Percentiles rank a stretch among this genome's conserved stretches.
Conservation (phyloP, 2,329 filamentous ascomycete species). For the Sporothrix euskadiensis region DNA sequence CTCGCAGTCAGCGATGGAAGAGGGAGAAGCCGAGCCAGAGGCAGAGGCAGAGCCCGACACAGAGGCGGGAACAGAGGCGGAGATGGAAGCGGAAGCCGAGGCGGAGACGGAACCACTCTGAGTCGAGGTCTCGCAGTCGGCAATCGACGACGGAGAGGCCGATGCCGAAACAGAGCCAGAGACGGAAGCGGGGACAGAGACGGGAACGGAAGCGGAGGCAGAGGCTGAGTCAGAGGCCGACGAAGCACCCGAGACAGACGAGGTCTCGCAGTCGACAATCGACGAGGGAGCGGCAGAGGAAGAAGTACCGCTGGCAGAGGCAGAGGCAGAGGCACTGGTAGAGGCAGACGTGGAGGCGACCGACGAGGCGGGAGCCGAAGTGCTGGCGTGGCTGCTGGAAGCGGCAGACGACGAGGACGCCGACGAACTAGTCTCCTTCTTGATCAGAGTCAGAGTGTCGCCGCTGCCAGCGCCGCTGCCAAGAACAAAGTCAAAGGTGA, state of each 20-base stretch:
- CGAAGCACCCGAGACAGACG: neutral
- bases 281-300: neutral
- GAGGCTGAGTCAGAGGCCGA: neutral
- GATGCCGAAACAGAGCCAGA: neutral
- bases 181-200: neutral
- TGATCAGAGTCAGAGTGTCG: slow-evolving; percentile 41
- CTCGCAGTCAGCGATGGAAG: neutral
- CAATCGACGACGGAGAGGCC: neutral
- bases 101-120: neutral
- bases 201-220: neutral
- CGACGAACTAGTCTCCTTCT: slow-evolving; percentile 22
- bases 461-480: slow-evolving; percentile 45
- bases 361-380: neutral
- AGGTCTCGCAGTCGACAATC: neutral
- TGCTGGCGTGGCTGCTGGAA: neutral
- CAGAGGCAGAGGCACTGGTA: neutral
- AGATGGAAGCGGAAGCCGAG: neutral
- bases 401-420: neutral
- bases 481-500: slow-evolving; percentile 42
- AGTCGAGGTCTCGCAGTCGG: neutral
- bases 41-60: neutral
- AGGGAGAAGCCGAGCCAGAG: neutral
- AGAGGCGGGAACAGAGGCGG: neutral
- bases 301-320: neutral
- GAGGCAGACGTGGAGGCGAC: neutral